A percentile compares a stretch with the other conserved stretches of the same genome.
Conservation (phyloP, 1,139 yeast species). For the Taiozyma sp. region DNA sequence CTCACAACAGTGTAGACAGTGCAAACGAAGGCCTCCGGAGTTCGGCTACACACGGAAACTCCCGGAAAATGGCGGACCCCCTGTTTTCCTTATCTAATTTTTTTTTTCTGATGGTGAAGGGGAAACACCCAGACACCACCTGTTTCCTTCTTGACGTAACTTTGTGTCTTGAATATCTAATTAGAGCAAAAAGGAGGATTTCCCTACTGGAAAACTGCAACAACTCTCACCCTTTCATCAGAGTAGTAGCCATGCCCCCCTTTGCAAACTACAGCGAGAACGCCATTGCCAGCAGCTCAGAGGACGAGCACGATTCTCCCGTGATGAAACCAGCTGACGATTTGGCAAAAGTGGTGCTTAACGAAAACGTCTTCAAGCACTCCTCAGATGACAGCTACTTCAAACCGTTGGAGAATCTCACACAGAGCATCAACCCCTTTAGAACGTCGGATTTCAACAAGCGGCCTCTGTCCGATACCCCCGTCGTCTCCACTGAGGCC, state of each 20-base stretch:
- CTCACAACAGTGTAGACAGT: too few species aligned
- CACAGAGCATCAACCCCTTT: background rate
- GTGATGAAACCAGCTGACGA: slow-evolving; percentile 9
- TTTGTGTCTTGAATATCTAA: background rate
- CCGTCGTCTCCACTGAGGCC: slow-evolving; percentile 49
- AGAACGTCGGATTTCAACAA: slow-evolving; percentile 57
- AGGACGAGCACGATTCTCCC: slow-evolving; percentile 19
- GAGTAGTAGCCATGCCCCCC: background rate
- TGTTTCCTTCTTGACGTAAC: background rate
- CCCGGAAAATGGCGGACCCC: background rate
- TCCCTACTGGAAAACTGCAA: too few species aligned
- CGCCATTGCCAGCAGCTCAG: slow-evolving; percentile 21
- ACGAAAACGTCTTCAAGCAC: slow-evolving; percentile 4
- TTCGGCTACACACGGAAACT: background rate
- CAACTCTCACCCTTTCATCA: background rate
- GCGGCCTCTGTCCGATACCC: slow-evolving; percentile 70
- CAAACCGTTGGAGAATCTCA: background rate
- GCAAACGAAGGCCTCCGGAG: background rate
- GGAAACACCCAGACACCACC: background rate
- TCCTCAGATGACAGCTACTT: background rate
- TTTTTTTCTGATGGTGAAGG: too few species aligned
- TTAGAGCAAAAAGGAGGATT: too few species aligned
- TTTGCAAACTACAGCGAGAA: slow-evolving; percentile 5
- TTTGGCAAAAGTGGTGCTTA: background rate
- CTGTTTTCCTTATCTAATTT: background rate